These are phyloP conservation scores for Chrysosporium queenslandicum DNA, from an alignment of 2,329 filamentous ascomycete species.

Conservation along the genomic window DNA sequence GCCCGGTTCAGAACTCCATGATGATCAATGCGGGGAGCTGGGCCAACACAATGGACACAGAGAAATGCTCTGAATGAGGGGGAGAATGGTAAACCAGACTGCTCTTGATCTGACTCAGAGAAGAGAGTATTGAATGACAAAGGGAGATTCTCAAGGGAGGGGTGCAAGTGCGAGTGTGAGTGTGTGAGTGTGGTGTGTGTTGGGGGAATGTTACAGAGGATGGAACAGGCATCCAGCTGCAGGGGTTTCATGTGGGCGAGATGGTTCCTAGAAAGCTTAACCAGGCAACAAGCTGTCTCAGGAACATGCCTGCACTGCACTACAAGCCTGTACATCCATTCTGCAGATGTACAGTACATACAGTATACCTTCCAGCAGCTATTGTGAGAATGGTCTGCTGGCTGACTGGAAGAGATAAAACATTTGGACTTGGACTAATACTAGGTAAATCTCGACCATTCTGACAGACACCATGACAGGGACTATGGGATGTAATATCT, in stretches of 20 bases:
- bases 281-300: not conserved
- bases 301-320: not conserved
- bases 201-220: conserved; percentile 4
- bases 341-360: too few relatives aligned
- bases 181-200: too few relatives aligned
- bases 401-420: too few relatives aligned
- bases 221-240: not conserved
- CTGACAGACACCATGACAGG: too few relatives aligned
- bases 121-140: not conserved
- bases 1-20: not conserved
- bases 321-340: not conserved
- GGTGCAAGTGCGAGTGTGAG: too few relatives aligned
- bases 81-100: not conserved
- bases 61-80: not conserved
- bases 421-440: too few relatives aligned
- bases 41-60: too few relatives aligned
- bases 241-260: conserved; percentile 1
- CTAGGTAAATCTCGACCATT: too few relatives aligned
- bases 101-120: not conserved
- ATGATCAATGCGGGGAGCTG: not conserved
- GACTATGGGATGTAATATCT: too few relatives aligned
- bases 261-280: not conserved
- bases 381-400: not conserved
- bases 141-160: not conserved
- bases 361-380: not conserved